Base-by-base conservation (phyloP, 2,329 filamentous ascomycete genomes). In the Cladophialophora yegresii region DNA sequence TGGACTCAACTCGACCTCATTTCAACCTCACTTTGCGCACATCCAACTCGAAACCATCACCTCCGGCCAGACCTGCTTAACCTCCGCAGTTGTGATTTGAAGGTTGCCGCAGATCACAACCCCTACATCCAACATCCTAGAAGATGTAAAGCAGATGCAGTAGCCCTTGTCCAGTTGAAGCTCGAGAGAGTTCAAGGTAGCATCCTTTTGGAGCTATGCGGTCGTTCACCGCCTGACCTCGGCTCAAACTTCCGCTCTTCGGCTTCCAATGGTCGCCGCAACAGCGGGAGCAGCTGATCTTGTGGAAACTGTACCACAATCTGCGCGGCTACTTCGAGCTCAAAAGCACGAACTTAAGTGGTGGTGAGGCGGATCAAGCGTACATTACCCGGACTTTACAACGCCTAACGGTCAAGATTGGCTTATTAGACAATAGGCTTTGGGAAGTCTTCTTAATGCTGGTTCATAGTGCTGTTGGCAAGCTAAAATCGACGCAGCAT, bases 1-100 rank as follows among this genome's bases (percentile, higher is more conserved):
- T 66, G 69, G 69, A 69, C 55, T 28, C 22, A 32, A 5, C 20
- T 33, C 23, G 20, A 33, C 33, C 43, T 23, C 30, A 23, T 28
- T 9, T 51, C 56, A 36, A 54, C 51, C 8, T 33, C 51, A 54
- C 51, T 28, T 33, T n/a, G 36, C 16, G 36, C 26, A 54, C 50
- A n/a, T 7, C 2, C 28, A 26, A 10, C 22, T 50, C 20, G 23
- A 49, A 49, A 20, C 20, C 20, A 16, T 50, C 20, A 50, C 47
- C 12, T 50, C 47, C 13, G 47, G 23, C 20, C 20, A 50, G 47
- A 22, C 47, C 23, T 20, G 47, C 47, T 26, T 50, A 26, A 5
- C 36, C 36, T 7, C 13, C 36, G 6, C 47, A 50, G 22, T 13
- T 23, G 22, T 50, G 47, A 13, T 13, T 2, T 50, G 47, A 50